Evolutionary conservation across 2,329 filamentous ascomycete species (phyloP), one percentile per base, ranked within the genome.

Genomic region (Salinomyces thailandicus): DNA sequence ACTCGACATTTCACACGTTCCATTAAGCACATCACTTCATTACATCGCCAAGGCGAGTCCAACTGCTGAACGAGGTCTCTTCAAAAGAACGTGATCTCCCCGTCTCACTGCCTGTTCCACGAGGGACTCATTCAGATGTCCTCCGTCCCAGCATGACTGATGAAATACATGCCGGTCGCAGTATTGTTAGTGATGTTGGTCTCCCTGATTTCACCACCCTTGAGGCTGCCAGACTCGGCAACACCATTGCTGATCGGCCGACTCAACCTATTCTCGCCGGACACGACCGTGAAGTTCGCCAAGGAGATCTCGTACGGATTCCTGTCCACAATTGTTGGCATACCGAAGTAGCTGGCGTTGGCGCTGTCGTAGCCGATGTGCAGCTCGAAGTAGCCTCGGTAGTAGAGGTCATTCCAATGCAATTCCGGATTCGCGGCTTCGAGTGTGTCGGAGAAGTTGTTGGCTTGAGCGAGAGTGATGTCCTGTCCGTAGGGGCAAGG

Each of bases 401-500:
- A 85, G 55, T 81, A 85, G 5, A 77, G 57, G 39, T 85, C 80
- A 47, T 79, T 74, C 81, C 79, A 85, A 50, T 81, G 76, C 31
- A 85, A 62, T 55, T 81, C 77, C 1, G 64, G 60, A 55, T 82
- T 85, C 29, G 52, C 52, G 44, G 40, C 41, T n/a, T 67, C 62
- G 20, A 71, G 60, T 45, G 52, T 55, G 48, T 64, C 46, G 2
- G 66, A 65, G 38, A 59, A 56, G 33, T 63, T 61, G 43, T 76
- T 68, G 2, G 73, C 73, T 1, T 57, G 54, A 0, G 59, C 60
- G 31, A 77, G 64, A 3, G 68, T 68, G 38, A 76, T 74, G 52
- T 73, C 74, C 34, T 71, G 67, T 9, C 77, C 78, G n/a, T 63
- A 66, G 0, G 75, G 70, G 19, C 68, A 72, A 1, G 69, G 68